Evolutionary conservation across 805 yeast species (phyloP).

Genomic region (Kodamaea leandrae): DNA sequence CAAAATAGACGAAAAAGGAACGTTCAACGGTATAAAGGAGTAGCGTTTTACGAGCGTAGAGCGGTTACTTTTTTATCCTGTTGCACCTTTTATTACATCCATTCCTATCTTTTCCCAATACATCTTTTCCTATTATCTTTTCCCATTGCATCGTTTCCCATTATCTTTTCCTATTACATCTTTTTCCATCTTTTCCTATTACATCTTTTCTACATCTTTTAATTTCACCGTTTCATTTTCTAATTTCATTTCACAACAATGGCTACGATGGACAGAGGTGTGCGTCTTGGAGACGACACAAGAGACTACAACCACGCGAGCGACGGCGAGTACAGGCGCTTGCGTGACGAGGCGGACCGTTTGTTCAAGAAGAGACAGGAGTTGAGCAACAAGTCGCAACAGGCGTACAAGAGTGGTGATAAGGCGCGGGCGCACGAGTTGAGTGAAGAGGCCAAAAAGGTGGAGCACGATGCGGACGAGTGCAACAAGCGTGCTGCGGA

Average conservation of each 20-base stretch:
- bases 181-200: no score
- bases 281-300: conserved; percentile 25
- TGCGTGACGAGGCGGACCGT: conserved; percentile 65
- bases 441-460: conserved; percentile 65
- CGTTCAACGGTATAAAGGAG: no score
- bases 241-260: neutral
- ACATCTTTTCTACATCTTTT: no score
- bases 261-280: conserved; percentile 24
- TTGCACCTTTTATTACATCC: no score
- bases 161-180: no score
- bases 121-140: no score
- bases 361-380: conserved; percentile 57
- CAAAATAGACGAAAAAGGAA: no score
- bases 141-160: no score
- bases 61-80: no score
- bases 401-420: conserved; percentile 74
- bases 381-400: conserved; percentile 66
- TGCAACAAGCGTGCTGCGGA: conserved; percentile 83
- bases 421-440: conserved; percentile 68
- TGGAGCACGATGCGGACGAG: conserved; percentile 58
- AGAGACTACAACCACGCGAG: conserved; percentile 72
- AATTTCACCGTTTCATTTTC: no score
- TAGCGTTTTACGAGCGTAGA: no score
- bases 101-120: no score
- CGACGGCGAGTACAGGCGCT: conserved; percentile 59